A percentile compares a stretch with the other conserved stretches of the same genome.
Evolutionary conservation across 768 basidiomycete species (phyloP).

Genomic region (Hericium rajendrae): DNA sequence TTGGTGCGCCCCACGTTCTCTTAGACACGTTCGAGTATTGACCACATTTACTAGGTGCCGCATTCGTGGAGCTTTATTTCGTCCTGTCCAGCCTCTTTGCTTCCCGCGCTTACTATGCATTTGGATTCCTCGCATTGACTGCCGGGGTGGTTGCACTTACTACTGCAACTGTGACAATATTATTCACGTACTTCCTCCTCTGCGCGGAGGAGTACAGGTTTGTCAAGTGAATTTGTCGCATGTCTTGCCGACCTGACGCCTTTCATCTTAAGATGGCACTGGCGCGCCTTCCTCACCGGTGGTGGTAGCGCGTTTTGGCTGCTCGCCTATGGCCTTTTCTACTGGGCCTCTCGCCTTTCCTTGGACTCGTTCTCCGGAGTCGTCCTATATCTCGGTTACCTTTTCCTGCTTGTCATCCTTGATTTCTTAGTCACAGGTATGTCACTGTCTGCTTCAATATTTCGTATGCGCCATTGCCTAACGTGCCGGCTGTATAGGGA

Average conservation of each 20-base stretch:
- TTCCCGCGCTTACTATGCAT: conserved; percentile 89
- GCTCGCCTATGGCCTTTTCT: conserved; percentile 79
- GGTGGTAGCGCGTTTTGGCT: conserved; percentile 93
- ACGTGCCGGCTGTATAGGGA: conserved; percentile 38
- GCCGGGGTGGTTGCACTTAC: conserved; percentile 76
- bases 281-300: conserved; percentile 88
- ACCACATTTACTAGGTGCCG: conserved; percentile 52
- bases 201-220: conserved; percentile 93
- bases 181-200: conserved; percentile 83
- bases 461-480: not conserved
- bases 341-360: conserved; percentile 80
- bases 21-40: not conserved
- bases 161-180: conserved; percentile 83
- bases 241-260: no score
- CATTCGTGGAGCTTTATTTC: conserved; percentile 92
- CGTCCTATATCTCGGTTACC: conserved; percentile 83
- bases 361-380: conserved; percentile 75
- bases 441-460: conserved; percentile 11
- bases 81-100: conserved; percentile 88
- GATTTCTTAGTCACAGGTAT: conserved; percentile 83
- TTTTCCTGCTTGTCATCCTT: conserved; percentile 72
- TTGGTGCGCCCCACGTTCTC: conserved; percentile 42
- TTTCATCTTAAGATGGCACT: conserved; percentile 68
- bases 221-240: conserved; percentile 10
- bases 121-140: conserved; percentile 88